A percentile compares a stretch with the other conserved stretches of the same genome.
Conservation (phyloP, 2,329 filamentous ascomycete genomes). For the Colletotrichum tamarilloi region DNA sequence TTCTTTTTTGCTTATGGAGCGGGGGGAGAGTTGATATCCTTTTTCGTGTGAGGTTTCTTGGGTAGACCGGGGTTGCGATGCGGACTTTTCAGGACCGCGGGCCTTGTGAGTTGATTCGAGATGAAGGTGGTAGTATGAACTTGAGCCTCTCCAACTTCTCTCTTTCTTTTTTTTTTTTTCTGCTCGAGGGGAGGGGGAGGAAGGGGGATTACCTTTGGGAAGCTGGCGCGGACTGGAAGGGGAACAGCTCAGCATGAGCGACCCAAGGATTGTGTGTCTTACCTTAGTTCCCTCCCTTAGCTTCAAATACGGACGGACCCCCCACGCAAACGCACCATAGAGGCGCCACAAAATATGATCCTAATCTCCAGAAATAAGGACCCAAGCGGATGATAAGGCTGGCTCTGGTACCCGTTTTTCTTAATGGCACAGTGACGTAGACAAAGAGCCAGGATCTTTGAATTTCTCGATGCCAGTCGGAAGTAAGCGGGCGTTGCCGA, state of each 20-base stretch:
- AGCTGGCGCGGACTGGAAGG: slow-evolving; percentile 1
- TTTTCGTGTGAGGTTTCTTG: too few species aligned
- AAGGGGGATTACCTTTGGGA: not conserved
- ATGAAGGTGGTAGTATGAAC: not conserved
- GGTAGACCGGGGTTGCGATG: too few species aligned
- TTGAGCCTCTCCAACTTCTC: not conserved
- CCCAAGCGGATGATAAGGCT: not conserved
- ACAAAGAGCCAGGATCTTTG: too few species aligned
- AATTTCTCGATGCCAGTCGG: not conserved
- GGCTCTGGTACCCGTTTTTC: not conserved
- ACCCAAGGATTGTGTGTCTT: slow-evolving; percentile 7
- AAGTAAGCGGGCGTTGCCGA: not conserved
- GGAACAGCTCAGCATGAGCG: slow-evolving; percentile 16
- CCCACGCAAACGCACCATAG: slow-evolving; percentile 15
- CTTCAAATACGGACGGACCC: slow-evolving; percentile 18
- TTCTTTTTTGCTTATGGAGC: not conserved
- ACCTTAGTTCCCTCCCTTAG: slow-evolving; percentile 31
- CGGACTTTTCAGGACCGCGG: not conserved
- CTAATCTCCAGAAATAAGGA: slow-evolving; percentile 18
- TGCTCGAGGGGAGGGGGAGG: not conserved
- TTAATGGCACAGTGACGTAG: not conserved
- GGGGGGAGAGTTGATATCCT: too few species aligned
- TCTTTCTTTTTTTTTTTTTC: not conserved
- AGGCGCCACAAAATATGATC: slow-evolving; percentile 27
- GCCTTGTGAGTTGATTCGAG: not conserved